Evolutionary conservation across 2,329 filamentous ascomycete genomes (phyloP).

Genomic region (Ophiocordyceps sinensis): DNA sequence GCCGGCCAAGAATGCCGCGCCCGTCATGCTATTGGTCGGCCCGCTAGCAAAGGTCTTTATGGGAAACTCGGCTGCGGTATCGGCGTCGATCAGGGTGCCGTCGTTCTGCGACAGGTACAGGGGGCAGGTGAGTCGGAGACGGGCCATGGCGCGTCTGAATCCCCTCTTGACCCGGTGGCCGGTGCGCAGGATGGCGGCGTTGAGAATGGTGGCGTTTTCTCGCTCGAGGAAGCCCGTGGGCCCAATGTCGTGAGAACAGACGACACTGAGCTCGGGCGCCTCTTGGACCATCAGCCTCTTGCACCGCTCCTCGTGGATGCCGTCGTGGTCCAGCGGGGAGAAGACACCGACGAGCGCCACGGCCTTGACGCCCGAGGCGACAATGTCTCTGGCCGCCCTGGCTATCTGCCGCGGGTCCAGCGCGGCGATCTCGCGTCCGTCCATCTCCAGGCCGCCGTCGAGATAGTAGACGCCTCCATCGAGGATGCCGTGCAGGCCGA

Average conservation of each 20-base stretch:
- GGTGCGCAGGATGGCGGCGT: conserved; percentile 34
- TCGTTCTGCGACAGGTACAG: conserved; percentile 39
- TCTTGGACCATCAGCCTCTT: conserved; percentile 21
- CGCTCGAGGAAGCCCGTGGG: conserved; percentile 28
- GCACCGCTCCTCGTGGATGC: conserved; percentile 24
- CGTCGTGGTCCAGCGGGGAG: conserved; percentile 27
- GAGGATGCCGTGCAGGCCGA: conserved; percentile 22
- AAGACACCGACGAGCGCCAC: conserved; percentile 31
- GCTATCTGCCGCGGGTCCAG: conserved; percentile 23
- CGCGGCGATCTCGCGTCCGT: conserved; percentile 27
- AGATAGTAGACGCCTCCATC: conserved; percentile 26
- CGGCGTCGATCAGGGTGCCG: conserved; percentile 34
- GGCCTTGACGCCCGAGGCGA: conserved; percentile 17
- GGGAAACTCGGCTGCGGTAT: conserved; percentile 30
- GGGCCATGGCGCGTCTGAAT: conserved; percentile 30
- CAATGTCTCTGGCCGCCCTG: conserved; percentile 16
- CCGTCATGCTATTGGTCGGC: conserved; percentile 38
- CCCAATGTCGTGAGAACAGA: conserved; percentile 28
- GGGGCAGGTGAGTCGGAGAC: conserved; percentile 24
- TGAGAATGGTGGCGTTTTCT: conserved; percentile 41
- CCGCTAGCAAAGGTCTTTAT: conserved; percentile 39
- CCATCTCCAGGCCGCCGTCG: conserved; percentile 32
- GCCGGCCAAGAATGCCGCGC: conserved; percentile 38
- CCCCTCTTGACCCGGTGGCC: conserved; percentile 30
- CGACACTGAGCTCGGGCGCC: conserved; percentile 19